These are phyloP conservation scores for Ceratobasidium theobromae DNA, from an alignment of 1,284 basidiomycete species.

Conservation along the genomic window DNA sequence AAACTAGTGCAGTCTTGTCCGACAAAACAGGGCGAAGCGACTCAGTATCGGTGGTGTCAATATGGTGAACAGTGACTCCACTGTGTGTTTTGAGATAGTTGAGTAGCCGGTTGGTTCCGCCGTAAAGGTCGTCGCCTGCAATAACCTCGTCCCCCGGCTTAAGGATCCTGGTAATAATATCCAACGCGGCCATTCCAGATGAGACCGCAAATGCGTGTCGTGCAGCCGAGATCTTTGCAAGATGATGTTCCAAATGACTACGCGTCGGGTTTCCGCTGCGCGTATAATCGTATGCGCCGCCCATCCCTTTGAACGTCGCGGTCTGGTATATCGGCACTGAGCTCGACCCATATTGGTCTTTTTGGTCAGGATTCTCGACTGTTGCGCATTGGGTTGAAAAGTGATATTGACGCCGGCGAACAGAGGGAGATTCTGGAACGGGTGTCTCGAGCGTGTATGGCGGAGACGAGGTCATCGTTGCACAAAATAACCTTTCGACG, in stretches of 20 bases:
- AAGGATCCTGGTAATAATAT: conserved; percentile 90
- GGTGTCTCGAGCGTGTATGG: conserved; percentile 30
- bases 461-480: conserved; percentile 16
- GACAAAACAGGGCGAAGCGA: conserved; percentile 66
- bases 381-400: conserved; percentile 90
- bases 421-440: conserved; percentile 35
- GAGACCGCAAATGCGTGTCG: conserved; percentile 87
- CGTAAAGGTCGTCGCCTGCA: conserved; percentile 97
- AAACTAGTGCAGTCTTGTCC: conserved; percentile 84
- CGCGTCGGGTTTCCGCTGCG: conserved; percentile 96
- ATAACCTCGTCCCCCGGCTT: conserved; percentile 95
- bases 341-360: conserved; percentile 95
- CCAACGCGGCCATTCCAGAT: conserved; percentile 97
- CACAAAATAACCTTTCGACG: not conserved
- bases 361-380: conserved; percentile 77
- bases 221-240: conserved; percentile 92
- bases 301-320: conserved; percentile 96
- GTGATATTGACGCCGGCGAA: conserved; percentile 63
- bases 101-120: conserved; percentile 94
- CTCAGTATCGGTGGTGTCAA: conserved; percentile 83
- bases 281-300: conserved; percentile 90
- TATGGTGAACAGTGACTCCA: conserved; percentile 89
- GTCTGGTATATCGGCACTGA: conserved; percentile 98
- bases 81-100: conserved; percentile 87
- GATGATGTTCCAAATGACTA: conserved; percentile 91